Evolutionary conservation across 1,284 basidiomycete genomes (phyloP), one percentile per base, ranked within the genome.

Genomic region (Ceratobasidium sp.): DNA sequence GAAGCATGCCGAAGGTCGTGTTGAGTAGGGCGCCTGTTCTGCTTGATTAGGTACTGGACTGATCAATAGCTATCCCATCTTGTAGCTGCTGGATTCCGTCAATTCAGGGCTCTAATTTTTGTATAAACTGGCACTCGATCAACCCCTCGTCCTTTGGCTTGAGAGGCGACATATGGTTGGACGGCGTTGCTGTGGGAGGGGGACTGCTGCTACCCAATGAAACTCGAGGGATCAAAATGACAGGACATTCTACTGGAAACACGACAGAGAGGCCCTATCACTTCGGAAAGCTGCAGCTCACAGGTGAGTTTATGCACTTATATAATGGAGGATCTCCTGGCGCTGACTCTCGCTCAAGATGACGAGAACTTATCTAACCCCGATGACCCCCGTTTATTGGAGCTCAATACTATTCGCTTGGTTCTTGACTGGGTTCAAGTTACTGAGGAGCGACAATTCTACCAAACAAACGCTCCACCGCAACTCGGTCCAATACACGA

Each of bases 221-320:
- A 45, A 71, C 67, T 19, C 54, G 67, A 24, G 67, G 67, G 31
- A 71, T 71, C 56, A 71, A 71, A 51, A 71, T 71, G 67, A 71
- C 67, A 24, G 67, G 67, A 24, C 56, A 71, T 45, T 51, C 67
- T 29, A 27, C 67, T 36, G 67, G 67, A 33, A 71, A 51, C 56
- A 45, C 36, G 3, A 3, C 22, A 19, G 67, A 71, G 36, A n/a
- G 67, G 8, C 67, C 67, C 33, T 71, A 71, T 29, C 56, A 71
- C 17, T 71, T 71, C 48, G 67, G 67, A 29, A 71, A 60, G 24
- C 67, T 59, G 29, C 67, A 71, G 45, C 56, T 71, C 7, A 71
- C 67, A 7, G 67, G 67, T 71, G 17, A 41, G 57, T 41, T 14
- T 36, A 17, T 56, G 8, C 24, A 36, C 17, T 60, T 19, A 24